Conservation (phyloP, 2,329 filamentous ascomycete species). For the Colletotrichum caudatum region DNA sequence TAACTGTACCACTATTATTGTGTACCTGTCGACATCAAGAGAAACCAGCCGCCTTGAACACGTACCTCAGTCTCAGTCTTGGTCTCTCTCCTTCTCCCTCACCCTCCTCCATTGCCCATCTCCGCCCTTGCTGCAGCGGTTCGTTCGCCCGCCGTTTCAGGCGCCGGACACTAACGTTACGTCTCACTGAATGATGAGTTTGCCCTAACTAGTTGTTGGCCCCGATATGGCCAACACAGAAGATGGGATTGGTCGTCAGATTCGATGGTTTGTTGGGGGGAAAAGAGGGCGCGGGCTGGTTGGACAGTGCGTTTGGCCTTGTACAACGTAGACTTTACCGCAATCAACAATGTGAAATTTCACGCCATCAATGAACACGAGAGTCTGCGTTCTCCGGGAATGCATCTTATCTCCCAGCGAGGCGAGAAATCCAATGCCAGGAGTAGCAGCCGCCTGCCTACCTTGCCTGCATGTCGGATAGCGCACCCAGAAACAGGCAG, state of each 20-base stretch:
- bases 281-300: not conserved
- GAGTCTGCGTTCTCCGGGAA: not conserved
- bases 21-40: too few relatives aligned
- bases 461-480: not conserved
- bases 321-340: not conserved
- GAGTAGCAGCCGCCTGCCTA: not conserved
- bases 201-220: not conserved
- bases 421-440: not conserved
- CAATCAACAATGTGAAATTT: not conserved
- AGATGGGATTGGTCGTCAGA: not conserved
- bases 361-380: not conserved
- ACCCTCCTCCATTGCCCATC: not conserved
- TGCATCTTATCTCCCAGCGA: not conserved
- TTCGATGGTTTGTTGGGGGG: not conserved
- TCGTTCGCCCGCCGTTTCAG: not conserved
- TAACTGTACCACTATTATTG: too few relatives aligned
- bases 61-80: too few relatives aligned
- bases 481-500: conserved; percentile 3
- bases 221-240: not conserved
- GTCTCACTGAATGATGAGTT: conserved; percentile 5
- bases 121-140: not conserved
- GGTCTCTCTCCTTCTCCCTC: not conserved
- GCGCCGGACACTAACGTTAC: conserved; percentile 15
- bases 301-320: conserved; percentile 12
- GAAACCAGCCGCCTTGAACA: too few relatives aligned